Evolutionary conservation across 2,329 filamentous ascomycete genomes (phyloP), one percentile per base, ranked within the genome.

Genomic region (Emergomyces africanus): DNA sequence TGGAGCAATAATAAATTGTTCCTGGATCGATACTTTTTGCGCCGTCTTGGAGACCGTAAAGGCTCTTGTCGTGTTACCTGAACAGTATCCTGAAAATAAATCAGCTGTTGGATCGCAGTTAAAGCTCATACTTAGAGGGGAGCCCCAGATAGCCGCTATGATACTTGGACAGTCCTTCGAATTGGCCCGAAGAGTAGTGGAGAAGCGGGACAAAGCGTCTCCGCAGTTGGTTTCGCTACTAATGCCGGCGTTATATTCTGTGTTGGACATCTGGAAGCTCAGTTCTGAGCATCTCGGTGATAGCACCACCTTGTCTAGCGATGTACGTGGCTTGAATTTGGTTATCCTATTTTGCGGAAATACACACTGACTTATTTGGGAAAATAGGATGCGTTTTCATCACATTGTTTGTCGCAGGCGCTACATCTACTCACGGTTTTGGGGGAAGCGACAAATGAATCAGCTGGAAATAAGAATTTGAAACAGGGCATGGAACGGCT

Each of bases 251-350:
- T 62, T 74, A 25, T 66, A 69, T 3, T 64, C 72, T 30, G 62
- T 68, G 14, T 60, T 75, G 14, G 70, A 71, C 12, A 58, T 75
- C 23, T 75, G 73, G 73, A 70, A 71, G 15, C 63, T 70, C 49
- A 71, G 69, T 44, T 74, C 71, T 8, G 68, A 66, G 50, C 67
- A 67, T 35, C 65, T 67, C 25, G 70, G 72, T 50, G 67, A 71
- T 51, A 64, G 64, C 6, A 66, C 69, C n/a, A 69, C 68, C 57
- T 68, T 66, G 18, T 66, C 68, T 8, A 72, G 69, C 60, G 72
- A 75, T 64, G 70, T 70, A 65, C 57, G 68, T 58, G 50, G n/a
- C 20, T 14, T 41, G 25, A 9, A 48, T 57, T 44, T 50, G 12
- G 20, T 37, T 58, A 33, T 18, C 18, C 14, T 37, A 9, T 28